Evolutionary conservation across 2,329 filamentous ascomycete species (phyloP), one percentile per base, ranked within the genome.

Genomic region (Sclerotinia trifoliorum): DNA sequence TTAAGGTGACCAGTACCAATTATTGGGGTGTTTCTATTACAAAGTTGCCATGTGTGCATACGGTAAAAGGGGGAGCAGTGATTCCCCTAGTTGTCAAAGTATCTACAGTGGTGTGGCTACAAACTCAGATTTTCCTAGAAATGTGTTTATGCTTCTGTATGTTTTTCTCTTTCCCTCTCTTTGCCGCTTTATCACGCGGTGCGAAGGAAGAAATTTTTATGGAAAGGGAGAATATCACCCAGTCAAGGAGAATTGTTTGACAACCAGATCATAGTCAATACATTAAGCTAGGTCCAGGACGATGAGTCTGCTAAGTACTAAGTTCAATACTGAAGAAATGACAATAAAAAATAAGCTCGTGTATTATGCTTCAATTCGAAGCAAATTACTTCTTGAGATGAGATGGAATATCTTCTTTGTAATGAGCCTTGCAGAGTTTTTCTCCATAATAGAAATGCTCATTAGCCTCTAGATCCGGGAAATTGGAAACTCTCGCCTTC

Each of bases 381-480:
- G 44, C 29, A 51, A 39, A 24, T 19, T 21, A 3, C 4, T 11
- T 10, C 15, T 62, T 51, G 15, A 51, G 13, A 19, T 26, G 1
- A 1, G 0, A 3, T 8, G 44, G 21, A 11, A 32, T 13, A 35
- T 4, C 10, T 6, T 65, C 21, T 48, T 7, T 56, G 5, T 65
- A 65, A 57, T 65, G 51, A 39, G 63, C 11, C 52, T 65, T 65
- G 52, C 63, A 65, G 15, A 65, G 3, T 57, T 48, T 57, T 39
- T 65, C 51, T 15, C 63, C 63, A 26, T 65, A 57, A 48, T 65
- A 65, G 62, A 65, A 65, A 57, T 65, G 63, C 48, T 65, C 63
- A 11, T 29, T 29, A 15, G 63, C 63, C 39, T 65, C 63, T 39
- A 26, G 21, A 21, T 57, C 51, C 1, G 63, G 63, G 52, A 65